These are phyloP conservation scores for Cyclotella cryptica DNA, from an alignment of 108 stramenopile genomes.

Conservation along the genomic window DNA sequence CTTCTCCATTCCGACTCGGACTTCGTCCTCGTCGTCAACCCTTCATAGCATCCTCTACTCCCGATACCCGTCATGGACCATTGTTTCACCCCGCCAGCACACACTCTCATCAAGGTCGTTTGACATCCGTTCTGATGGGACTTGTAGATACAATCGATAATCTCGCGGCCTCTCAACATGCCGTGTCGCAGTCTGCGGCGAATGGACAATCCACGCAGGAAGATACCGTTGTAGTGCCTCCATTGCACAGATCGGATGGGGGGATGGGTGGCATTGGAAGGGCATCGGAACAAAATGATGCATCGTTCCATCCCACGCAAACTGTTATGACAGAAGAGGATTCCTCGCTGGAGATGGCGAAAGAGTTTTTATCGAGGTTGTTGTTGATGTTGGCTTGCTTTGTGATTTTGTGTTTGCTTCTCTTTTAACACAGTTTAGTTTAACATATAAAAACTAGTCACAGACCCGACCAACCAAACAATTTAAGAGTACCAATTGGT, in stretches of 20 bases:
- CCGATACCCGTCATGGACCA: slow-evolving; percentile 6
- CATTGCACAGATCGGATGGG: slow-evolving; percentile 49
- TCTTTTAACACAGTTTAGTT: no score
- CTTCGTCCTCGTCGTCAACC: slow-evolving; percentile 36
- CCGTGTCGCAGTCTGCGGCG: neutral
- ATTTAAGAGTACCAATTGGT: no score
- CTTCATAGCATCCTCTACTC: slow-evolving; percentile 2
- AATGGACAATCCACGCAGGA: neutral
- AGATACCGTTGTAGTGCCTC: slow-evolving; percentile 19
- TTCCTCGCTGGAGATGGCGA: slow-evolving; percentile 45
- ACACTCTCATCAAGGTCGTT: slow-evolving; percentile 19
- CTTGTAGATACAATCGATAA: slow-evolving; percentile 41
- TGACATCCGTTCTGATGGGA: slow-evolving; percentile 42
- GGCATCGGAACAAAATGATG: slow-evolving; percentile 26
- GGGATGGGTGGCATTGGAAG: slow-evolving; percentile 45
- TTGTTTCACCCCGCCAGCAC: neutral
- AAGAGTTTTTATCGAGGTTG: slow-evolving; percentile 57
- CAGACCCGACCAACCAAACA: no score
- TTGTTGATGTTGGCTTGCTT: slow-evolving; percentile 56
- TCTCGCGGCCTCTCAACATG: slow-evolving; percentile 7
- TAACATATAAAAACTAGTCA: no score
- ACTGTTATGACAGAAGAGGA: slow-evolving; percentile 33
- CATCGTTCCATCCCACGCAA: neutral
- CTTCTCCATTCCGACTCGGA: slow-evolving; percentile 40
- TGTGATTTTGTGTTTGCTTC: slow-evolving; percentile 53